These are phyloP conservation scores for Tubosaeta sp. DNA, from an alignment of 768 basidiomycete species.

Conservation along the genomic window DNA sequence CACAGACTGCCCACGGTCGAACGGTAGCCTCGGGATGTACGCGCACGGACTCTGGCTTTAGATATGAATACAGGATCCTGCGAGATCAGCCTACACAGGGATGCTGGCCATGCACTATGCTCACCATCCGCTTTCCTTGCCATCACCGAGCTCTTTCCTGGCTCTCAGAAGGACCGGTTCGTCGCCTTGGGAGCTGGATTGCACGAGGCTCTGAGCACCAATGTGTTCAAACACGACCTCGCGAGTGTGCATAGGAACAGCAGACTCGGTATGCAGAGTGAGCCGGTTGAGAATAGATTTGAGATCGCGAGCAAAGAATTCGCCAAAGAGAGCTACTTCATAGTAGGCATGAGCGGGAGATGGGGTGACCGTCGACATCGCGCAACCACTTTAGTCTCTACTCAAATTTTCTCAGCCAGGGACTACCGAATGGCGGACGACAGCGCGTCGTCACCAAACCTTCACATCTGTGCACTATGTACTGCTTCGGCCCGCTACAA, in stretches of 20 bases:
- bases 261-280: conserved; percentile 77
- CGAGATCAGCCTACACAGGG: neutral
- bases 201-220: conserved; percentile 60
- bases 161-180: conserved; percentile 72
- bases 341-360: conserved; percentile 60
- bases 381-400: neutral
- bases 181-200: conserved; percentile 40
- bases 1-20: conserved; percentile 76
- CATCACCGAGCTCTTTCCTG: conserved; percentile 64
- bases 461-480: conserved; percentile 48
- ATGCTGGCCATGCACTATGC: conserved; percentile 13
- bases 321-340: conserved; percentile 79
- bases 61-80: conserved; percentile 75
- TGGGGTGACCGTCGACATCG: conserved; percentile 21
- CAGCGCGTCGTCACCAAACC: conserved; percentile 12
- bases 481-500: conserved; percentile 58
- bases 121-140: conserved; percentile 59
- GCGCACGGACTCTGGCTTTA: conserved; percentile 81
- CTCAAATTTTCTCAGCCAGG: neutral
- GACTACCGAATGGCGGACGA: conserved; percentile 7
- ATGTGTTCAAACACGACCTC: conserved; percentile 82
- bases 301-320: conserved; percentile 75
- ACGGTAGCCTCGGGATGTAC: conserved; percentile 86
- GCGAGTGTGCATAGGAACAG: conserved; percentile 64
- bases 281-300: conserved; percentile 75